These are phyloP conservation scores for Sequoiadendron giganteum DNA, from an alignment of 75 land plant genomes.

Conservation along the genomic window DNA sequence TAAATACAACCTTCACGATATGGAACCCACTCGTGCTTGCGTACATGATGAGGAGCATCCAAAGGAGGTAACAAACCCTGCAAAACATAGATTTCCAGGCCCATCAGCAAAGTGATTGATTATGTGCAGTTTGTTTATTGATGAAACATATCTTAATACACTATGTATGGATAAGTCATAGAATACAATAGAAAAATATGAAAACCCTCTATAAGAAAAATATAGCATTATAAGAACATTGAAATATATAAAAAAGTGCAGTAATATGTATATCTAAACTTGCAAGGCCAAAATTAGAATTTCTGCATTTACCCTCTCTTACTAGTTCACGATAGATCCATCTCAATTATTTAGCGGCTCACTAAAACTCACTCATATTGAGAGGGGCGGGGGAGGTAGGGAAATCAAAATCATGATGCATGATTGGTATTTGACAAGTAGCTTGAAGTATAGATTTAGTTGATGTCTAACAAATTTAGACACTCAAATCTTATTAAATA, in stretches of 20 bases:
- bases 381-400: no score
- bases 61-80: conserved; percentile 95
- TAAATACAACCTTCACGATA: conserved; percentile 83
- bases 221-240: background rate
- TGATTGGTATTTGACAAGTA: background rate
- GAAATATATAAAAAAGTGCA: background rate
- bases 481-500: background rate
- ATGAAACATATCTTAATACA: background rate
- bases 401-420: background rate
- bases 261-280: background rate
- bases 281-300: background rate
- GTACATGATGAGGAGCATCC: conserved; percentile 95
- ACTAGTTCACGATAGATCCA: background rate
- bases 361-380: background rate
- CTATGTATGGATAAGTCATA: background rate
- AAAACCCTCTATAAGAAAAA: background rate
- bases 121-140: background rate
- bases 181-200: background rate
- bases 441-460: background rate
- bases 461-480: background rate
- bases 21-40: conserved; percentile 93
- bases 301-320: background rate
- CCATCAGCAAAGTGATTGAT: conserved; percentile 5
- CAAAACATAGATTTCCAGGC: conserved; percentile 7
- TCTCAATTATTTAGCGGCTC: background rate